Conservation (phyloP, 352 stramenopile genomes). For the Pythium aquatile region DNA sequence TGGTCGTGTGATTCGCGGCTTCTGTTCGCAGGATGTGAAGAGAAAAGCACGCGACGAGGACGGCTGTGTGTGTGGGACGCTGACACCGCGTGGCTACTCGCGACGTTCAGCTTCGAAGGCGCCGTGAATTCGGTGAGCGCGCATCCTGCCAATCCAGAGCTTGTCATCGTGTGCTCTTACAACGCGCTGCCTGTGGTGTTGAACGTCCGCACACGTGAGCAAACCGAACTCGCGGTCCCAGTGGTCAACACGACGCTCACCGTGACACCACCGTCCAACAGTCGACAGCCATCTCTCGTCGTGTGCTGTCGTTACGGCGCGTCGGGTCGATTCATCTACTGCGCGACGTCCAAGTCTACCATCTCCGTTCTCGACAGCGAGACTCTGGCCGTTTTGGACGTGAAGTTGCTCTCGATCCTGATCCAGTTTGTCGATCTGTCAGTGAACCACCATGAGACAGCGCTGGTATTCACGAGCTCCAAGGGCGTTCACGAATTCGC, state of each 20-base stretch:
- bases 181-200: conserved; percentile 55
- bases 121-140: conserved; percentile 54
- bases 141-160: conserved; percentile 50
- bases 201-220: conserved; percentile 41
- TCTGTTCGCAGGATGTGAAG: conserved; percentile 67
- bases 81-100: conserved; percentile 49
- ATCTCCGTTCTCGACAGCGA: conserved; percentile 55
- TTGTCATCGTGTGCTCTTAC: conserved; percentile 60
- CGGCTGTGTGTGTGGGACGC: conserved; percentile 72
- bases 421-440: conserved; percentile 72
- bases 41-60: conserved; percentile 54
- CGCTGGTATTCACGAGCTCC: conserved; percentile 58
- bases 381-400: conserved; percentile 48
- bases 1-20: conserved; percentile 67
- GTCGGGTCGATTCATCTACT: conserved; percentile 63
- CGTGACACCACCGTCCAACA: conserved; percentile 50
- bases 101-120: conserved; percentile 57
- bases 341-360: conserved; percentile 63
- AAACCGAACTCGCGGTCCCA: conserved; percentile 33
- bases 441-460: conserved; percentile 50
- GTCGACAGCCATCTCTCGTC: conserved; percentile 49
- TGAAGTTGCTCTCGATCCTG: conserved; percentile 45
- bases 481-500: conserved; percentile 78
- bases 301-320: conserved; percentile 51
- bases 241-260: conserved; percentile 52